phyloP scores from a whole-genome alignment of 2,329 filamentous ascomycete genomes.

The Colletotrichum chrysophilum region DNA sequence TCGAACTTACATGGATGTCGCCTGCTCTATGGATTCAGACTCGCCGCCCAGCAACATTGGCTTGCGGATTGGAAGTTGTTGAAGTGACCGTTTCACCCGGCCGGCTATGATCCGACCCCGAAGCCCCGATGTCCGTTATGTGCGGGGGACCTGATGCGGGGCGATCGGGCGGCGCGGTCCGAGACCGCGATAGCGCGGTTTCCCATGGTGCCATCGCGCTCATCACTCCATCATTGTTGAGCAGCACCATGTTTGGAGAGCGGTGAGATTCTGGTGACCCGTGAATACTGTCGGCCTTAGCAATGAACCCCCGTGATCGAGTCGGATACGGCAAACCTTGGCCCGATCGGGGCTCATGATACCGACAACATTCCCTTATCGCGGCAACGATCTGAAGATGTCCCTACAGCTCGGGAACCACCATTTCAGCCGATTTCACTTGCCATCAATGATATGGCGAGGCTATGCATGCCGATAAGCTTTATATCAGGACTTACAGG shows the following conservation, averaged over 20 bases:
- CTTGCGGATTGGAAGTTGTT: neutral
- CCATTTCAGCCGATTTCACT: neutral
- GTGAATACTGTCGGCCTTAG: neutral
- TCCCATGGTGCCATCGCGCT: conserved; percentile 45
- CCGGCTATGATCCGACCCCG: neutral
- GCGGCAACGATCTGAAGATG: neutral
- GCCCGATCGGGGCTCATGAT: neutral
- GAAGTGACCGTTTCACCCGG: neutral
- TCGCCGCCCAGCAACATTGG: neutral
- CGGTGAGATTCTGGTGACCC: neutral
- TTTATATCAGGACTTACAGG: neutral
- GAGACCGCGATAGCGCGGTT: conserved; percentile 65
- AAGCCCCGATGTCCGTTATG: conserved; percentile 59
- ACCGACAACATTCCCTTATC: neutral
- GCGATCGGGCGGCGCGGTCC: conserved; percentile 33
- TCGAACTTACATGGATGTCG: neutral
- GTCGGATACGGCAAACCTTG: neutral
- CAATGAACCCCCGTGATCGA: neutral
- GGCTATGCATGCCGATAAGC: neutral
- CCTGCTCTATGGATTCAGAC: neutral
- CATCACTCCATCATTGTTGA: neutral
- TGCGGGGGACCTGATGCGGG: neutral
- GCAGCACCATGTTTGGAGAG: neutral
- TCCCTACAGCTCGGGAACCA: neutral
- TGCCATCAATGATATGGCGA: neutral